Percentiles rank a stretch among this genome's conserved stretches.
These are phyloP conservation scores for Leccinum pachyderme DNA, from an alignment of 1,284 basidiomycete genomes.

Conservation along the genomic window DNA sequence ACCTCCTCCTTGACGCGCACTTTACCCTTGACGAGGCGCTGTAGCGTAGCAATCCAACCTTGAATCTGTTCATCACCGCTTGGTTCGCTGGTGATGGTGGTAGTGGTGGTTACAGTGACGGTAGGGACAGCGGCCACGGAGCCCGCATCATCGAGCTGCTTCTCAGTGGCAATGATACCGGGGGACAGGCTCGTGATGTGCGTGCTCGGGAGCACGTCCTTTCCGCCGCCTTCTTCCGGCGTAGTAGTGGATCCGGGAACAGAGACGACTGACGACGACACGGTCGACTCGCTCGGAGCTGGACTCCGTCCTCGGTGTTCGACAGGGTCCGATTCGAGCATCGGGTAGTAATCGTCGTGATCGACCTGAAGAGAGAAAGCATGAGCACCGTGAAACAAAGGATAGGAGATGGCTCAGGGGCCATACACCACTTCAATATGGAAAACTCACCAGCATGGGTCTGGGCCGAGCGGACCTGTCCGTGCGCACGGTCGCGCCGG, in stretches of 20 bases:
- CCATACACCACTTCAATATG: not conserved
- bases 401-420: not conserved
- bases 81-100: not conserved
- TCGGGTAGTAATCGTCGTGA: slow-evolving; percentile 5
- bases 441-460: slow-evolving; percentile 10
- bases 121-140: not conserved
- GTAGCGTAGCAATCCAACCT: slow-evolving; percentile 19
- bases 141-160: not conserved
- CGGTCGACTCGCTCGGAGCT: slow-evolving; percentile 6
- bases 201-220: slow-evolving; percentile 16
- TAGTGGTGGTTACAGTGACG: not conserved
- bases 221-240: not conserved
- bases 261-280: slow-evolving; percentile 9
- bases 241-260: slow-evolving; percentile 1
- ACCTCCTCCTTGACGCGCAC: slow-evolving; percentile 27
- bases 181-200: slow-evolving; percentile 22
- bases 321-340: slow-evolving; percentile 7
- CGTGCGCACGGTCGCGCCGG: slow-evolving; percentile 20
- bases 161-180: not conserved
- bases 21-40: slow-evolving; percentile 34
- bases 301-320: slow-evolving; percentile 6
- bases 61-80: slow-evolving; percentile 11
- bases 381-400: not conserved
- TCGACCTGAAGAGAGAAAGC: slow-evolving; percentile 8
- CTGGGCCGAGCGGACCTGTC: slow-evolving; percentile 23